These are phyloP conservation scores for Capsella rubella DNA, from an alignment of 441 rosid species.

Conservation along the genomic window DNA sequence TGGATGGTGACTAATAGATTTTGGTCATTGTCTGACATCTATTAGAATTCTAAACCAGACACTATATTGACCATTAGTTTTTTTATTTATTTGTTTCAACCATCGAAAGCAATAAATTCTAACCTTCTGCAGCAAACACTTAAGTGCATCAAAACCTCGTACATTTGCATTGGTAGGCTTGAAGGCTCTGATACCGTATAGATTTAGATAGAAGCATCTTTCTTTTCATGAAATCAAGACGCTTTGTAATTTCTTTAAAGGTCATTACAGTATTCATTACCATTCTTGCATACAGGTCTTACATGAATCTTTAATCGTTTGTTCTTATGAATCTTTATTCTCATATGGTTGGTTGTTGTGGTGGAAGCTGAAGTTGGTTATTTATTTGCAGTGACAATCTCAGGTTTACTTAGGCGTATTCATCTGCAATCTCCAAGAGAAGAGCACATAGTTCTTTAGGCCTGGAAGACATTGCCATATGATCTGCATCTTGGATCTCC, in stretches of 20 bases:
- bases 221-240: background rate
- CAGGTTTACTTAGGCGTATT: constrained; percentile 15
- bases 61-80: background rate
- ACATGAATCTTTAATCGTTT: background rate
- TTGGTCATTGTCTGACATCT: background rate
- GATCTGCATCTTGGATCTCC: constrained; percentile 39
- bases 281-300: background rate
- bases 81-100: background rate
- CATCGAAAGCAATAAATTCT: background rate
- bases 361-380: background rate
- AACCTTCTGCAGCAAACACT: no score
- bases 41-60: constrained; percentile 1
- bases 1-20: background rate
- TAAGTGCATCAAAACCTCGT: no score
- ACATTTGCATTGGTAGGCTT: no score
- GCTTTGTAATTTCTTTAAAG: background rate
- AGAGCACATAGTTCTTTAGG: constrained; percentile 35
- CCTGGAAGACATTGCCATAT: constrained; percentile 46
- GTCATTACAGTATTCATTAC: background rate
- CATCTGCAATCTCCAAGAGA: constrained; percentile 35
- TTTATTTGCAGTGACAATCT: background rate
- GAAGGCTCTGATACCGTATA: no score
- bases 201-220: no score
- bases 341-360: background rate
- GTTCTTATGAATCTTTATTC: background rate